Base-by-base conservation (phyloP, 2,329 filamentous ascomycete genomes). In the Phialemoniopsis sp. region DNA sequence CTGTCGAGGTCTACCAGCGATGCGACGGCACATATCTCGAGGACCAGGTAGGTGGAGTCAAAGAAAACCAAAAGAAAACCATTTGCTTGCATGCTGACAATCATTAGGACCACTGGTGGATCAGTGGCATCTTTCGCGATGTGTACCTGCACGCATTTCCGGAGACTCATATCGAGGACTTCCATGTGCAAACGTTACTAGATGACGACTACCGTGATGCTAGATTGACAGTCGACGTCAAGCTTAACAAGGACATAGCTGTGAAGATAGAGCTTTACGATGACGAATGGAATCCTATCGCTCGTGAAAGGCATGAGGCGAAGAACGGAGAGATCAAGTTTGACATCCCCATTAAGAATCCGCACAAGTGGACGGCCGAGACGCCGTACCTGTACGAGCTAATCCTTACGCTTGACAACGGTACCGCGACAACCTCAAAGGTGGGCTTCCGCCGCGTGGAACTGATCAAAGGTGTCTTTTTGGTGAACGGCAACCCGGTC, bases 401-500 rank as follows among this genome's bases (percentile, higher is more conserved):
- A 9, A 48, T 48, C 29, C 46, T 52, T 17, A 53, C 45, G n/a
- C 43, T 55, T 29, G 38, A 54, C 35, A 40, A 47, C 30, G 18
- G 21, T 16, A 32, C 30, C 39, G 34, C 15, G 26, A 17, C n/a
- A 28, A 34, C 2, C 38, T 53, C 56, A 48, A 63, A 63, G 6
- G 62, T 82, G 21, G 80, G 80, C 3, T 83, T 84, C 49, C 69
- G 78, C n/a, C 64, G 30, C 29, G 31, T 38, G 70, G 38, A 40
- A 33, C 26, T 35, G 17, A 36, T 19, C 14, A 34, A 40, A n/a
- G 90, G 90, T 69, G 82, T 95, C 60, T 79, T 96, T 72, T 94
- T 94, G 79, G 89, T 94, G 72, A 96, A 95, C 78, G 90, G 90
- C 72, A 86, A 87, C 70, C 90, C 90, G 63, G 82, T 96, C 61